Percentiles rank a stretch among this genome's conserved stretches.
Evolutionary conservation across 2,329 filamentous ascomycete species (phyloP).

Genomic region (Ceratocystis alfenasii): DNA sequence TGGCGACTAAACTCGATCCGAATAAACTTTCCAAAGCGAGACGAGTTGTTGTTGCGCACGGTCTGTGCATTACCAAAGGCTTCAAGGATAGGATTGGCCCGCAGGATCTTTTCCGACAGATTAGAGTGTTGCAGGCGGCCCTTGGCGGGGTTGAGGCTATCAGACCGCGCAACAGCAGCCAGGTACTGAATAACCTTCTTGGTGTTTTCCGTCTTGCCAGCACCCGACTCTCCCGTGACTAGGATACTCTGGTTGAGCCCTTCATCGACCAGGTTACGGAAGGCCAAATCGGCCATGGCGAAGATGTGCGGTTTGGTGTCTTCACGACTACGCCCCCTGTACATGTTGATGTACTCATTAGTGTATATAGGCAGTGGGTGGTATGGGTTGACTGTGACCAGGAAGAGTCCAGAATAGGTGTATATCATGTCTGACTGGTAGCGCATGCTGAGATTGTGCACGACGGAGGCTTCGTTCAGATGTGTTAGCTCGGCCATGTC

Average conservation of each 20-base stretch:
- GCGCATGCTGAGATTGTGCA: slow-evolving; percentile 89
- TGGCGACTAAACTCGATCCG: slow-evolving; percentile 83
- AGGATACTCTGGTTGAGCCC: slow-evolving; percentile 94
- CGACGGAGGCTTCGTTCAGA: slow-evolving; percentile 92
- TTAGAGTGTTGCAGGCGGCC: slow-evolving; percentile 58
- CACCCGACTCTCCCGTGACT: slow-evolving; percentile 94
- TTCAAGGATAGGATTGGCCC: slow-evolving; percentile 94
- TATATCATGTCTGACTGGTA: slow-evolving; percentile 96
- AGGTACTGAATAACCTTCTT: slow-evolving; percentile 99
- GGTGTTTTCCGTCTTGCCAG: slow-evolving; percentile 97
- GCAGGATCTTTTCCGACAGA: slow-evolving; percentile 87
- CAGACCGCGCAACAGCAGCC: slow-evolving; percentile 79
- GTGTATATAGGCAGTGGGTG: slow-evolving; percentile 89
- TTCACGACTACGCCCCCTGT: slow-evolving; percentile 79
- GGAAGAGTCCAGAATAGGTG: slow-evolving; percentile 92
- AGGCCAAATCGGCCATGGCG: slow-evolving; percentile 93
- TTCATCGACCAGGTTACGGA: slow-evolving; percentile 88
- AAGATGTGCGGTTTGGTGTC: slow-evolving; percentile 97
- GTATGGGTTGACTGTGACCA: slow-evolving; percentile 96
- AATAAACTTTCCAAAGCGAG: slow-evolving; percentile 96
- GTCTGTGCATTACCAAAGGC: slow-evolving; percentile 97
- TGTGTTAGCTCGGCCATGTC: slow-evolving; percentile 99
- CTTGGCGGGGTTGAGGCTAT: slow-evolving; percentile 56
- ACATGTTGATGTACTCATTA: slow-evolving; percentile 97
- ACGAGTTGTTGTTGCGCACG: slow-evolving; percentile 96